Conservation (phyloP, 495 filamentous ascomycete genomes). For the Halenospora varia region DNA sequence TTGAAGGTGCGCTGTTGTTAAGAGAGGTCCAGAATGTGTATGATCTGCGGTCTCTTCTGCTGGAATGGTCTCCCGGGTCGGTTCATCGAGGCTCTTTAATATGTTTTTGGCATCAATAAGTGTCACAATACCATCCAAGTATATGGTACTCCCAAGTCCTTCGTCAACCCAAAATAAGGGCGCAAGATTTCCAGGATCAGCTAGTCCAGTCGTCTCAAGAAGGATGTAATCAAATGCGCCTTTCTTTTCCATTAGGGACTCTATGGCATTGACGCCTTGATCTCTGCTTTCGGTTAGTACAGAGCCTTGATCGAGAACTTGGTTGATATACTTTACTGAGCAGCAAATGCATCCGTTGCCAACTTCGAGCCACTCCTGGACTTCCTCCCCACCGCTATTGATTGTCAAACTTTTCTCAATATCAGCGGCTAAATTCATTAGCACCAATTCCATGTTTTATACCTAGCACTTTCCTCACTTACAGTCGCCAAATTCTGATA, state of each 20-base stretch:
- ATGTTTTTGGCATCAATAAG: slow-evolving; percentile 95
- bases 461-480: slow-evolving; percentile 37
- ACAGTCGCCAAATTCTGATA: slow-evolving; percentile 89
- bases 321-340: slow-evolving; percentile 74
- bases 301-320: not conserved
- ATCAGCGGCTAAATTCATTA: slow-evolving; percentile 60
- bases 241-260: slow-evolving; percentile 91
- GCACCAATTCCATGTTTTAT: not conserved
- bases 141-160: slow-evolving; percentile 87
- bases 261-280: slow-evolving; percentile 86
- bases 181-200: slow-evolving; percentile 93
- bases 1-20: slow-evolving; percentile 92
- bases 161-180: slow-evolving; percentile 98
- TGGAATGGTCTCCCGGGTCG: slow-evolving; percentile 43
- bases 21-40: slow-evolving; percentile 54
- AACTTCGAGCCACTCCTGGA: slow-evolving; percentile 93
- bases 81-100: slow-evolving; percentile 71
- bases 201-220: slow-evolving; percentile 92
- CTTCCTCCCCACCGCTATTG: slow-evolving; percentile 77
- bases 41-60: slow-evolving; percentile 40
- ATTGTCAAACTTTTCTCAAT: slow-evolving; percentile 93
- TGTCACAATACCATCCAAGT: slow-evolving; percentile 94
- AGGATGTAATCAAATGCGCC: slow-evolving; percentile 97
- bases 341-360: slow-evolving; percentile 98
- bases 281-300: slow-evolving; percentile 51